Evolutionary conservation across 495 filamentous ascomycete species (phyloP), one percentile per base, ranked within the genome.

Genomic region (Talaromyces liani): DNA sequence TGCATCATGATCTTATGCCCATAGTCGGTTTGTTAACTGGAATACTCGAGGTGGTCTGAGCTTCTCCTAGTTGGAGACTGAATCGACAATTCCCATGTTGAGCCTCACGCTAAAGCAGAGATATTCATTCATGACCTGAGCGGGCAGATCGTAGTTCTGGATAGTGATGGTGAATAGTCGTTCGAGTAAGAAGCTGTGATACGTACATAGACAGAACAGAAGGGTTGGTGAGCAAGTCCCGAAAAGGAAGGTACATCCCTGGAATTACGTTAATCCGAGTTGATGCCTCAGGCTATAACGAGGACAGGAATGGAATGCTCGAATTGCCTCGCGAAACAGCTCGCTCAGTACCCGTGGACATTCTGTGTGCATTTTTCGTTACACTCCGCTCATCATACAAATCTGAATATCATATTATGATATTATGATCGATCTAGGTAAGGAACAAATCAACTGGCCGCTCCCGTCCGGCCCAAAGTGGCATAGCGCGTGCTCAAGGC

Each of bases 401-500:
- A 27, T 5, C 9, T 39, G 34, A 14, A 7, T 2, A 33, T 33
- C 31, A 33, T n/a, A n/a, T n/a, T n/a, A 24, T 24, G 1, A 24
- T 24, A 24, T 24, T 24, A 24, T 33, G 1, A 7, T 33, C 31
- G 6, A 33, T 33, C 31, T 8, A 33, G 33, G 33, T 36, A 31
- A 31, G 6, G 9, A 36, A 41, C 36, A 14, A 41, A 41, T 41
- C 36, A 41, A 9, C 36, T 41, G 36, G 12, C 34, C 4, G 36
- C 36, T 41, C 36, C 36, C 36, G 36, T 41, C 51, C 51, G 3
- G 0, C 58, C 58, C 58, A 47, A 41, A 45, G 18, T n/a, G 36
- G 58, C 18, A 60, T 60, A 47, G 58, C 39, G 58, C 58, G 58
- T 60, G 36, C 34, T 60, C 31, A 41, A 18, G 36, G 33, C 25